Percentiles rank a stretch among this genome's conserved stretches.
phyloP scores from a whole-genome alignment of 1,284 basidiomycete species.

The Neonothopanus nambi region DNA sequence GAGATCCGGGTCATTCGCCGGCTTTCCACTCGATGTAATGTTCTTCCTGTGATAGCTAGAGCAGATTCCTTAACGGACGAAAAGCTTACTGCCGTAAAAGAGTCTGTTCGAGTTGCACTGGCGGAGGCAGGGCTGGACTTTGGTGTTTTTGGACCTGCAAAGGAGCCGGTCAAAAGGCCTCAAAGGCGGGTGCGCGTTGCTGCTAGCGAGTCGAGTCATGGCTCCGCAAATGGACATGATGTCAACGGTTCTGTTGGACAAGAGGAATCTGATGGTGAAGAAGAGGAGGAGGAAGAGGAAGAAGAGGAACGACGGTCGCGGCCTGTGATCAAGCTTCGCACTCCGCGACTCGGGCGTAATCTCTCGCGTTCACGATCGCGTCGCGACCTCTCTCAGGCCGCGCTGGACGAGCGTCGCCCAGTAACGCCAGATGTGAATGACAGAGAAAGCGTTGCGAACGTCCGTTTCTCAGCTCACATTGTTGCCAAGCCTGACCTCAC shows the following conservation, averaged over 20 bases:
- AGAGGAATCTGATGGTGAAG: conserved; percentile 26
- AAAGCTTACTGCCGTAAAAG: conserved; percentile 63
- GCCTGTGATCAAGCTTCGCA: conserved; percentile 70
- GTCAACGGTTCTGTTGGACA: too few species aligned
- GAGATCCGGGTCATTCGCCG: conserved; percentile 77
- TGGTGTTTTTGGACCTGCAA: conserved; percentile 63
- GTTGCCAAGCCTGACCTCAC: conserved; percentile 58
- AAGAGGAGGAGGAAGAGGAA: too few species aligned
- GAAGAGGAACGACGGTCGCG: conserved; percentile 56
- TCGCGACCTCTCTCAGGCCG: conserved; percentile 58
- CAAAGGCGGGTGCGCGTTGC: conserved; percentile 33
- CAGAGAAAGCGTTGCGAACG: conserved; percentile 61
- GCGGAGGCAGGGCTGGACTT: conserved; percentile 65
- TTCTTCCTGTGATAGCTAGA: conserved; percentile 75
- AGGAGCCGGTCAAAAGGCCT: conserved; percentile 22
- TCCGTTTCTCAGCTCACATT: conserved; percentile 71
- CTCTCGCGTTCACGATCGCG: conserved; percentile 72
- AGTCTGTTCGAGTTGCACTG: conserved; percentile 64
- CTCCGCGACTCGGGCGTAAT: conserved; percentile 40
- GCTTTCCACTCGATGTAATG: conserved; percentile 67
- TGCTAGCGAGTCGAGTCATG: conserved; percentile 25
- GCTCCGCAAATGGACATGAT: conserved; percentile 23
- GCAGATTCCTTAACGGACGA: conserved; percentile 79
- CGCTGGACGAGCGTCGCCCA: conserved; percentile 53
- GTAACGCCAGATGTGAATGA: conserved; percentile 44